Base-by-base conservation (phyloP, 2,329 filamentous ascomycete genomes). In the Claviceps purpurea region DNA sequence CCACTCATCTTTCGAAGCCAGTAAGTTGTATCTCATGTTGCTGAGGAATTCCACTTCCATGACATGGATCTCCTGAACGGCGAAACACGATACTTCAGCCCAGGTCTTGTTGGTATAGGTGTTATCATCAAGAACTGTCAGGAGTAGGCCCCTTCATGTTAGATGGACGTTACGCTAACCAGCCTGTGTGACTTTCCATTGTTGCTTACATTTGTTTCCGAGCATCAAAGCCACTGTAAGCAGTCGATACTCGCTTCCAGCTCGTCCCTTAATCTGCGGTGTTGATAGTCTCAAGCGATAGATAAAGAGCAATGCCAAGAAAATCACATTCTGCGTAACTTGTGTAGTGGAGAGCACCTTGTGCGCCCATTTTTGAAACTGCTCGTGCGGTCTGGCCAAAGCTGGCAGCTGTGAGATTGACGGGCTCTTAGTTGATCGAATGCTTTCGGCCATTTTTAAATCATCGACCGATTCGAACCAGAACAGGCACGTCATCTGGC, bases 41-140 rank as follows among this genome's bases (percentile, higher is more conserved):
- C 91, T 96, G 56, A 98, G 74, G 61, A 98, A 98, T 67, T 98
- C 93, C n/a, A 98, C 93, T 67, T 98, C 93, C 93, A 98, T 98
- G 45, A 96, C 86, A 65, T 98, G 93, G 50, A 98, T 95, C 68
- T 98, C 93, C 55, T 85, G 82, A 13, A 97, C 91, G 1, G 87
- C 83, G 55, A 98, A 95, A 45, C 87, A 87, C 1, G 93, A 97
- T 11, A 98, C 93, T 62, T 98, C 93, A 2, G 91, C 93, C 93
- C 93, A 98, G 0, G 93, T 98, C 74, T 97, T 96, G 73, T 98
- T 98, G 40, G 93, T 97, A 69, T 98, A 98, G 0, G 93, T 97
- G 67, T 97, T 98, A 68, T 98, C 93, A 64, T 98, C 93, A 61
- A 98, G 73, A 65, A 97, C 84, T 88, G 56, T n/a, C 37, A 24